Evolutionary conservation across 495 filamentous ascomycete species (phyloP), one percentile per base, ranked within the genome.

Genomic region (Physcia stellaris): DNA sequence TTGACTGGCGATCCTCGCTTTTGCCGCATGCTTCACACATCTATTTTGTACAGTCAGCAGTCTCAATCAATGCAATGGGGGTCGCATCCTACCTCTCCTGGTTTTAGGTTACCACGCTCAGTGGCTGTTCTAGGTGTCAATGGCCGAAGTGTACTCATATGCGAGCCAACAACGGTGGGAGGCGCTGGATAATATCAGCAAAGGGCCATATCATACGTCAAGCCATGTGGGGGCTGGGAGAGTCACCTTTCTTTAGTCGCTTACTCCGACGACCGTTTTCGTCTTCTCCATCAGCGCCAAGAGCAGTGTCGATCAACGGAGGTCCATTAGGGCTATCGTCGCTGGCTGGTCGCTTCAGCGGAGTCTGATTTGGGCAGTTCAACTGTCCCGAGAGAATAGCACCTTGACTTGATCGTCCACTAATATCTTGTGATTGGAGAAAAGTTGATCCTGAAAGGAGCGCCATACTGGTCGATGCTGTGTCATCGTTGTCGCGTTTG

Each of bases 81-180:
- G 34, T 2, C 16, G 21, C 36, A 32, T 50, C 62, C 54, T 74
- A 88, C 83, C 65, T 94, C 85, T 49, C 85, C 86, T 3, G 75
- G 71, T 45, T 71, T 73, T 19, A 69, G 67, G 17, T 70, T 68
- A 47, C 76, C 77, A 37, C 67, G 70, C 27, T 86, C 85, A 26
- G 70, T 64, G 40, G 76, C 68, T 37, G 77, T 70, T 42, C 79
- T 73, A 4, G 84, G 80, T 15, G 70, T 79, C 7, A 81, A 76
- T 27, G 86, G 84, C 31, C 86, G 80, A 49, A 93, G 83, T 42
- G 94, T 67, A 40, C 81, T 88, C 90, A 96, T 98, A 62, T 95
- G 86, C 26, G 87, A 94, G 21, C 92, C 90, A 44, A 85, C 86
- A 41, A 96, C 82, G 27, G 83, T 94, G 13, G 88, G 88, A 77